Evolutionary conservation across 2,329 filamentous ascomycete species (phyloP), one percentile per base, ranked within the genome.

Genomic region (Plenodomus lindquistii): DNA sequence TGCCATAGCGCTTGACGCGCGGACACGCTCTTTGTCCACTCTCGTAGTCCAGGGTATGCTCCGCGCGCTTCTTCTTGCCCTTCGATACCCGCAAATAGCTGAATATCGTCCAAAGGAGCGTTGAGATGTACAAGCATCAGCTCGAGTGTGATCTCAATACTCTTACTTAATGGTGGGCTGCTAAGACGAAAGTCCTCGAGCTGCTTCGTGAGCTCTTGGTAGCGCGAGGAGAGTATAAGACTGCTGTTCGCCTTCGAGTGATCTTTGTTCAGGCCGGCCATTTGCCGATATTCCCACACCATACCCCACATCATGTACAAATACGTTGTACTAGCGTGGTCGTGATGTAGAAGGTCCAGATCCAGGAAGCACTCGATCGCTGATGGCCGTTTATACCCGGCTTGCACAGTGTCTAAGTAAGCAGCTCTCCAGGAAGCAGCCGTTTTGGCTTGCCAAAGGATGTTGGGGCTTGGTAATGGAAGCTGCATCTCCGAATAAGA

Each of bases 401-500:
- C 38, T 10, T 55, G 24, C 11, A 46, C 16, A 65, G 19, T 71
- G 51, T 61, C 75, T 2, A 87, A 69, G 54, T 83, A 87, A 1
- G 79, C 73, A 7, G 73, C 66, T 64, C 87, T 88, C 86, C 88
- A 91, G 51, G 84, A 80, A 16, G 74, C 63, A 2, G 87, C 85
- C 0, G 79, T 80, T 22, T 79, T 78, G 1, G 87, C 86, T 40
- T 82, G 78, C 87, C 87, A 91, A 2, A 91, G 67, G 11, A 81
- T 77, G 44, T 80, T 77, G 0, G 82, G 75, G 50, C 81, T 81
- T 0, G 87, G 87, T 0, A 91, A 69, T 1, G 86, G 85, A 2
- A 89, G 72, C 3, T 82, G 82, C 40, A 90, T 72, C 59, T 90
- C 87, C 0, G 85, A 79, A 59, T 88, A 90, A 0, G 86, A 87